phyloP scores from a whole-genome alignment of 176 grass and related monocot species.

The Lolium perenne region DNA sequence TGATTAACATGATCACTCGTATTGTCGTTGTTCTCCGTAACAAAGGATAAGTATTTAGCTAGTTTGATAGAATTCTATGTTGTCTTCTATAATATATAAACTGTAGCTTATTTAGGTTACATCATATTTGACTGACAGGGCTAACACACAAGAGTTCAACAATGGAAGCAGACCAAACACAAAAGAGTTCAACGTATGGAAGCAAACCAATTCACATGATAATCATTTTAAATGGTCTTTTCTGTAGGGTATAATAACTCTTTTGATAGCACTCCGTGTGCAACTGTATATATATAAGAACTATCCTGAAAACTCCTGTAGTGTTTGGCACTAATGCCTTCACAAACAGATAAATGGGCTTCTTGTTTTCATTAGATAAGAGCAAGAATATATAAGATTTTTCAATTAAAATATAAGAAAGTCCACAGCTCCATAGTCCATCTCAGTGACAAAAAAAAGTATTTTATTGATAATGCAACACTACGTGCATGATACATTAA shows the following conservation, averaged over 20 bases:
- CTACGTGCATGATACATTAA: slow-evolving; percentile 20
- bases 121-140: neutral
- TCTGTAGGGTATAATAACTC: neutral
- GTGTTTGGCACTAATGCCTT: neutral
- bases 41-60: slow-evolving; percentile 13
- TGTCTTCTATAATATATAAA: too few relatives aligned
- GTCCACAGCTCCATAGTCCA: neutral
- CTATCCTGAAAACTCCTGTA: neutral
- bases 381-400: slow-evolving; percentile 9
- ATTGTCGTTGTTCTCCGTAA: neutral
- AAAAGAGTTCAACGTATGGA: slow-evolving; percentile 4
- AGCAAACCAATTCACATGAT: slow-evolving; percentile 1
- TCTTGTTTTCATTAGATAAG: neutral
- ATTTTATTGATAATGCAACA: slow-evolving; percentile 14
- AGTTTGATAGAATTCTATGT: neutral
- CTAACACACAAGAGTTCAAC: slow-evolving; percentile 4
- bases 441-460: slow-evolving; percentile 1
- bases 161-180: neutral
- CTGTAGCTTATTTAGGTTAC: neutral
- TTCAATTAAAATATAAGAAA: slow-evolving; percentile 4
- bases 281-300: slow-evolving; percentile 9
- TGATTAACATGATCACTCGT: neutral
- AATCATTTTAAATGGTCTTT: neutral
- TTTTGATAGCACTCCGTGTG: slow-evolving; percentile 19
- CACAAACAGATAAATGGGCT: neutral